Base-by-base conservation (phyloP, 306 rosid species). In the Heteromeles arbutifolia region DNA sequence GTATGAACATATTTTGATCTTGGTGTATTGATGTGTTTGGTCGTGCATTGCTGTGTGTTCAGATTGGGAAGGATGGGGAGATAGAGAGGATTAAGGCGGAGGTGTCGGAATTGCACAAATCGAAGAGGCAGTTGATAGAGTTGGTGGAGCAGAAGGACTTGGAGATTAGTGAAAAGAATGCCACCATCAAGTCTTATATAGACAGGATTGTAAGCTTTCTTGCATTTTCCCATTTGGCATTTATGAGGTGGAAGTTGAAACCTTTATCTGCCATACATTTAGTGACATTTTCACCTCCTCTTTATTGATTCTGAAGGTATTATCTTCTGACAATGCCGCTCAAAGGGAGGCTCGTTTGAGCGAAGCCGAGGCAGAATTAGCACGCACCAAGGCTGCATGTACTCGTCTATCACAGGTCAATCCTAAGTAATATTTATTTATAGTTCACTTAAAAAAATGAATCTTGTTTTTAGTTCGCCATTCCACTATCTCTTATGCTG, bases 61-160 rank as follows among this genome's bases (percentile, higher is more conserved):
- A 95, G 98, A 90, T 92, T 83, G 93, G 83, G 80, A 95, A 89
- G 85, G 97, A 92, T 74, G 87, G 89, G 79, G 96, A 95, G 84
- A 81, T 88, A 63, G 99, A 91, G 89, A 88, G 91, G 89, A 65
- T 92, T 71, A 88, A 73, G 74, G 78, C 87, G 6, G 99, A 95
- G 82, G 88, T 87, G 7, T 79, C 76, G 0, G 97, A 95, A 78
- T 82, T 92, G 78, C 99, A 88, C 72, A 95, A 87, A 83, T 88
- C 99, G 8, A 92, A 88, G 79, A 85, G 97, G 86, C 92, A 92
- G 90, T 81, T 95, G 78, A 76, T 92, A 72, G 92, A 86, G 80
- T 68, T 90, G 81, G 81, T 89, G 65, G 91, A 85, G 77, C 92
- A 83, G 28, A 95, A 87, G 83, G 90, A 90, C 86, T 80, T 79